phyloP scores from a whole-genome alignment of 768 basidiomycete species.

The Infundibulicybe gibba region DNA sequence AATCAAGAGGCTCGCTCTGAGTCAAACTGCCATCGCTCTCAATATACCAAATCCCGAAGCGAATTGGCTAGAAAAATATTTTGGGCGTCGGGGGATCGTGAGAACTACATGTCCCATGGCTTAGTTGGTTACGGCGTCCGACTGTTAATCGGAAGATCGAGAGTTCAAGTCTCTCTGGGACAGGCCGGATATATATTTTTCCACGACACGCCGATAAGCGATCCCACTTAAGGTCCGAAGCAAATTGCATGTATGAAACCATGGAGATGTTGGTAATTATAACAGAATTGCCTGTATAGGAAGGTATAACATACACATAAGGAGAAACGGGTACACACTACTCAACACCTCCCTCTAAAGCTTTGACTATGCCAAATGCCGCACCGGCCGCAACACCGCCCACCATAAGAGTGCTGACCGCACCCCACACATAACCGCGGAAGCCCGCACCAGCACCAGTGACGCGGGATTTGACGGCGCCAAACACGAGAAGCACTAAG shows the following conservation, averaged over 20 bases:
- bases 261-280: no score
- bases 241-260: no score
- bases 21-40: no score
- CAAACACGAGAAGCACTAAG: constrained; percentile 83
- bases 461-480: constrained; percentile 83
- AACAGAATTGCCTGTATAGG: no score
- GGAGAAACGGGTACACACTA: neutral
- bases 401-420: constrained; percentile 81
- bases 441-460: constrained; percentile 73
- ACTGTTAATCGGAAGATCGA: constrained; percentile 43
- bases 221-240: no score
- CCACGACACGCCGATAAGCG: no score
- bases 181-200: neutral
- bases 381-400: constrained; percentile 86
- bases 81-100: no score
- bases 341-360: constrained; percentile 30
- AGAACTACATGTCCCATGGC: constrained; percentile 56
- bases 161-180: neutral
- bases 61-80: no score
- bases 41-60: no score
- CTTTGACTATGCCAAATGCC: constrained; percentile 51
- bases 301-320: no score
- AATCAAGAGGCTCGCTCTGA: no score
- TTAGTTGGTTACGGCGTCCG: constrained; percentile 79
- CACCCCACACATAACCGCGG: constrained; percentile 81